phyloP scores from a whole-genome alignment of 129 eudicot species.

The Calendula officinalis region DNA sequence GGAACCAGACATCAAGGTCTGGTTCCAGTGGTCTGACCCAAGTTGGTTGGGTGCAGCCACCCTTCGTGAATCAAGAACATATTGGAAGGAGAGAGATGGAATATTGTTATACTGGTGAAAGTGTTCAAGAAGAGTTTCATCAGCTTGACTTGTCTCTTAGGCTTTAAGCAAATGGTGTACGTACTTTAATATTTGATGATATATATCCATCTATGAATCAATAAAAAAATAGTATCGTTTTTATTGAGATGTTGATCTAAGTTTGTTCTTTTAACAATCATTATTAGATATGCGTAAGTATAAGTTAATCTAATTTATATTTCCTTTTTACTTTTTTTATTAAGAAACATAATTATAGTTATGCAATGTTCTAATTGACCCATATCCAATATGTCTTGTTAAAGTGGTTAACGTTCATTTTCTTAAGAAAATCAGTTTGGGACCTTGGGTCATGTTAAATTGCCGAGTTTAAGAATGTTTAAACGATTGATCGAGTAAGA shows the following conservation, averaged over 20 bases:
- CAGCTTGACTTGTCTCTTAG: constrained; percentile 37
- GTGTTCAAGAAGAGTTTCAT: constrained; percentile 29
- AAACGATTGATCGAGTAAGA: too few relatives aligned
- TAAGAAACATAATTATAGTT: too few relatives aligned
- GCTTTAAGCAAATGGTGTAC: constrained; percentile 23
- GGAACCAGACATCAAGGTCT: constrained; percentile 33
- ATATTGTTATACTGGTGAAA: constrained; percentile 23
- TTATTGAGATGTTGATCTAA: not conserved
- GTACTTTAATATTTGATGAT: constrained; percentile 16
- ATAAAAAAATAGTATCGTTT: constrained; percentile 5
- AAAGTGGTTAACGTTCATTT: too few relatives aligned
- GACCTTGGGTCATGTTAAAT: too few relatives aligned
- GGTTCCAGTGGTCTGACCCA: constrained; percentile 27
- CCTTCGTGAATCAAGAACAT: constrained; percentile 17
- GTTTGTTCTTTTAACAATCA: too few relatives aligned
- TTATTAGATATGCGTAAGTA: too few relatives aligned
- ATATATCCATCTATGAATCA: constrained; percentile 9
- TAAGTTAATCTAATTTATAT: too few relatives aligned
- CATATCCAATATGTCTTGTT: too few relatives aligned
- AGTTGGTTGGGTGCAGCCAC: constrained; percentile 35
- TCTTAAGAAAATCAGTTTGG: too few relatives aligned
- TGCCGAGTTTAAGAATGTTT: too few relatives aligned
- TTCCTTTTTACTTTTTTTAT: too few relatives aligned
- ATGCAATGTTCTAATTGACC: too few relatives aligned
- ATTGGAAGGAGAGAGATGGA: constrained; percentile 26